Evolutionary conservation across 1,284 basidiomycete genomes (phyloP).

Genomic region (Mycena sp.): DNA sequence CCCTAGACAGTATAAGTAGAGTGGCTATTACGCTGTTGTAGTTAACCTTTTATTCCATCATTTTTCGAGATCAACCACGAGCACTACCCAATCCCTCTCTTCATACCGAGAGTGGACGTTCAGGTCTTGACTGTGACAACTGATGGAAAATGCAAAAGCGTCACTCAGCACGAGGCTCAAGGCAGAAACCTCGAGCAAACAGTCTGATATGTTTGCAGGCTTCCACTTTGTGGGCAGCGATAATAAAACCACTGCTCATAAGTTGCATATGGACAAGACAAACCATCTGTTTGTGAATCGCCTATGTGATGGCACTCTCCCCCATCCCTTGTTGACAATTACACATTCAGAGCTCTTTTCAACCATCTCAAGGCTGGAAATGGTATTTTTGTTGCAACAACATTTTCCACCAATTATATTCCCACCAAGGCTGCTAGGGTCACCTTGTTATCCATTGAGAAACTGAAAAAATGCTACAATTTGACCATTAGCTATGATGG

Average conservation of each 20-base stretch:
- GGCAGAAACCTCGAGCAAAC: too few relatives aligned
- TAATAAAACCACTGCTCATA: not conserved
- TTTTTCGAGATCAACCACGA: too few relatives aligned
- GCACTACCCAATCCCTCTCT: too few relatives aligned
- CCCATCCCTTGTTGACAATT: not conserved
- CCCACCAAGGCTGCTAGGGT: not conserved
- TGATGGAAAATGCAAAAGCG: too few relatives aligned
- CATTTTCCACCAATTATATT: constrained; percentile 6
- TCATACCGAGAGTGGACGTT: too few relatives aligned
- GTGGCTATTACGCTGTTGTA: too few relatives aligned
- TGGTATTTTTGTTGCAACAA: not conserved
- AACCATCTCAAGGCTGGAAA: not conserved
- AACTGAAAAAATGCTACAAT: not conserved
- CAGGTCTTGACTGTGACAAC: too few relatives aligned
- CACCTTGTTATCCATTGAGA: not conserved
- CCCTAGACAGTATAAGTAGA: too few relatives aligned
- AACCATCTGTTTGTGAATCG: not conserved
- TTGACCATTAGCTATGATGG: constrained; percentile 43
- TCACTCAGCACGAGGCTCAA: too few relatives aligned
- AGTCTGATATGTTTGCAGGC: too few relatives aligned
- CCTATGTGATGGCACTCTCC: not conserved
- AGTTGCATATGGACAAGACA: not conserved
- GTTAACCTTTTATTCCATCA: too few relatives aligned
- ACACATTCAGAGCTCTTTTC: not conserved
- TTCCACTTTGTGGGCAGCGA: too few relatives aligned